Base-by-base conservation (phyloP, 805 yeast genomes). In the Vanderwaltozyma verrucispora region DNA sequence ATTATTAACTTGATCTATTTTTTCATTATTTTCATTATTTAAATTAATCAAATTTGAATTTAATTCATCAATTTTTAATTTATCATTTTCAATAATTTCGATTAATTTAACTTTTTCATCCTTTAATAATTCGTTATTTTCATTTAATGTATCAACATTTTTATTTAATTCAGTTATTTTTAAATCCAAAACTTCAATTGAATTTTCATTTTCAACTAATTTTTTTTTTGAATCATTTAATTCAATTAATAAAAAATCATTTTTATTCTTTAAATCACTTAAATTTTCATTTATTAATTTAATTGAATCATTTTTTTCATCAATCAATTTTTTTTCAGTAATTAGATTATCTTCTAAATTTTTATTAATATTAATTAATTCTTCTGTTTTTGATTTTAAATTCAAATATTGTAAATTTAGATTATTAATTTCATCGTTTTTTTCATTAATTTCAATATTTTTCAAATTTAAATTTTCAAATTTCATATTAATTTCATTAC, bases 121-220 rank as follows among this genome's bases (percentile, higher is more conserved):
- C 24, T 32, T 25, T 12, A 35, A 23, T 19, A 32, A 30, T 13
- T 31, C 36, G 25, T 38, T 38, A 13, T 23, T 14, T 10, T 28
- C 43, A 27, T 37, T 30, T 13, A 35, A 14, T 9, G 28, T 24
- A 14, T 37, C 30, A 25, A 17, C 19, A 14, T 28, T 30, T 6
- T 38, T 30, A 15, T 23, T 28, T 14, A 12, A 17, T 29, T 16
- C 18, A 10, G n/a, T 24, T 24, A 15, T 26, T 11, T 16, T 15
- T 14, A 16, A 13, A 18, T 26, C 32, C 7, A 20, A 24, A 25
- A 31, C 26, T 8, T 36, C 36, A 8, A 28, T 28, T 28, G 32
- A 28, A 15, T 7, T 15, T 16, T 27, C 19, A 9, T 23, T 26
- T 28, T 32, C 23, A 5, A 18, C 18, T 20, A 33, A 14, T 1